Base-by-base conservation (phyloP, 2,329 filamentous ascomycete species). In the Talaromyces sp. region DNA sequence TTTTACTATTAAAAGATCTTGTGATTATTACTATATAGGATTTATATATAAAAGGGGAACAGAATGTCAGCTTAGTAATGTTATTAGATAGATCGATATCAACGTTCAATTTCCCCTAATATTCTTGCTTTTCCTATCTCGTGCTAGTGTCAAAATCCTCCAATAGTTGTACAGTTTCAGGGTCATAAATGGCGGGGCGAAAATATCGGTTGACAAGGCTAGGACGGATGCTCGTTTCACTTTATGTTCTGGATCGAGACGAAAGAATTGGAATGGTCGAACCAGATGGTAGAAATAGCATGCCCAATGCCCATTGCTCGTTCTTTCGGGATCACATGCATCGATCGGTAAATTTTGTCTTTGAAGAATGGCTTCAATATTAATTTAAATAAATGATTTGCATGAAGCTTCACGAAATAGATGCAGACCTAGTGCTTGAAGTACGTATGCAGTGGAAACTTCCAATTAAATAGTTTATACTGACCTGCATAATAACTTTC, bases 91-190 rank as follows among this genome's bases (percentile, higher is more conserved):
- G n/a, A n/a, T n/a, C n/a, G n/a, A n/a, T n/a, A n/a, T n/a, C n/a
- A n/a, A n/a, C n/a, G n/a, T n/a, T n/a, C n/a, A n/a, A n/a, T n/a
- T n/a, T n/a, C n/a, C n/a, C n/a, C n/a, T n/a, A n/a, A n/a, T n/a
- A n/a, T n/a, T n/a, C n/a, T n/a, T n/a, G n/a, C n/a, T n/a, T n/a
- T n/a, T n/a, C n/a, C n/a, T n/a, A n/a, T n/a, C n/a, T n/a, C n/a
- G n/a, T n/a, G n/a, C n/a, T n/a, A n/a, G n/a, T n/a, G n/a, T n/a
- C n/a, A n/a, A n/a, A n/a, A n/a, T n/a, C n/a, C n/a, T n/a, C n/a
- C n/a, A n/a, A n/a, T n/a, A n/a, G 34, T 70, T 31, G 34, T 76
- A 64, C 72, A 77, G 29, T 38, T 25, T 7, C 45, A 22, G 27
- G 58, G 59, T 6, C 58, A 43, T 31, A 51, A 47, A 27, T 61